Percentiles rank a stretch among this genome's conserved stretches.
Conservation (phyloP, 176 grass and related monocot genomes). For the Zoysia japonica region DNA sequence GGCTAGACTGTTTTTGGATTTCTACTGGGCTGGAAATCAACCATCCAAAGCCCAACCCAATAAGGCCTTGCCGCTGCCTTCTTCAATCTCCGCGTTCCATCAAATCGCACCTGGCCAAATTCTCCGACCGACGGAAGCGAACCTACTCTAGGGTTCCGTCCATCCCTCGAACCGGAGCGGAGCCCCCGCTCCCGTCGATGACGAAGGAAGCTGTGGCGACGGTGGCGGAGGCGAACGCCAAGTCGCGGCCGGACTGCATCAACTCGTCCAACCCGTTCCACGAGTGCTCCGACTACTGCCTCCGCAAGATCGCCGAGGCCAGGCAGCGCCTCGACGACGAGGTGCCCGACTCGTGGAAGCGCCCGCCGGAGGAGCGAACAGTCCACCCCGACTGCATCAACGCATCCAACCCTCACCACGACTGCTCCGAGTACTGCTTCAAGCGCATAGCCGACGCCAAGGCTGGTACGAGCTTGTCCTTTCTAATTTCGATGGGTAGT, state of each 20-base stretch:
- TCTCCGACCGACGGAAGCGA: not conserved
- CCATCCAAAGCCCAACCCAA: conserved; percentile 4
- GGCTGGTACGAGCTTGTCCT: not conserved
- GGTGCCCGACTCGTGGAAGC: not conserved
- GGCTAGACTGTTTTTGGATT: not conserved
- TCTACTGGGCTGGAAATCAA: not conserved
- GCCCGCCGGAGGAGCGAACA: conserved; percentile 38
- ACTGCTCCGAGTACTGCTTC: conserved; percentile 69
- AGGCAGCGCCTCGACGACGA: conserved; percentile 42
- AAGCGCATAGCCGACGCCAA: conserved; percentile 60
- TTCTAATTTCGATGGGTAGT: not conserved
- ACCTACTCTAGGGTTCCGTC: conserved; percentile 21
- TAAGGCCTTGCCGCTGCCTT: not conserved
- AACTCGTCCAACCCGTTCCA: conserved; percentile 75
- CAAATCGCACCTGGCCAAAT: not conserved
- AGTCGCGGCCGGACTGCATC: conserved; percentile 56
- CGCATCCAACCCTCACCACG: conserved; percentile 68
- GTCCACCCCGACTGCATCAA: conserved; percentile 76
- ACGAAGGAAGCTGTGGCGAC: not conserved
- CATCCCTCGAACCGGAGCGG: no score
- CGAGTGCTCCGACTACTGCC: conserved; percentile 77
- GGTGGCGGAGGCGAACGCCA: conserved; percentile 4
- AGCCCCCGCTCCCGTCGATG: not conserved
- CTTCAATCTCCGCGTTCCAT: not conserved
- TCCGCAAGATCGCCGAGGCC: conserved; percentile 57